Percentiles rank a stretch among this genome's conserved stretches.
Conservation (phyloP, 228 moss, liverwort and hornwort genomes). For the Sphagnum fallax region DNA sequence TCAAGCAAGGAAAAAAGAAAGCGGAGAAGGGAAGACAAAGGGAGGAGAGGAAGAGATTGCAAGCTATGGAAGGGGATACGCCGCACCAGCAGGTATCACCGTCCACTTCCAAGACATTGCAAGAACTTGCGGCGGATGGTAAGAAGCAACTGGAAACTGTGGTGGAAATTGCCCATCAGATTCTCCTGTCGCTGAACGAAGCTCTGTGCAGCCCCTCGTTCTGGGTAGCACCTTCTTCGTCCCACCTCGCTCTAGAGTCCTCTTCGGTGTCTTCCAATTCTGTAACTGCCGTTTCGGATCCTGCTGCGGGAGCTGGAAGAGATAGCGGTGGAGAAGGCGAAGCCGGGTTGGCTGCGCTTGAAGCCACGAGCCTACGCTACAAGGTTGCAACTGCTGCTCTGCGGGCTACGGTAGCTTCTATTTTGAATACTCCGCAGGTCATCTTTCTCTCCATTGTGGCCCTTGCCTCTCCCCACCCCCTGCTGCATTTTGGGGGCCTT, state of each 20-base stretch:
- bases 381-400: conserved; percentile 38
- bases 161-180: conserved; percentile 51
- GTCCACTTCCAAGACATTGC: conserved; percentile 14
- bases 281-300: neutral
- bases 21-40: neutral
- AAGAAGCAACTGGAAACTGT: conserved; percentile 44
- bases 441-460: neutral
- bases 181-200: conserved; percentile 36
- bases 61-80: conserved; percentile 36
- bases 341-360: conserved; percentile 40
- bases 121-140: conserved; percentile 36
- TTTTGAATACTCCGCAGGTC: conserved; percentile 31
- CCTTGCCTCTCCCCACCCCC: neutral
- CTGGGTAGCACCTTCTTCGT: conserved; percentile 49
- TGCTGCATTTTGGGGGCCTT: too few relatives aligned
- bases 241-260: neutral
- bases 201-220: conserved; percentile 45
- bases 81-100: conserved; percentile 4
- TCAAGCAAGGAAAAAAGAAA: too few relatives aligned
- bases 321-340: conserved; percentile 20
- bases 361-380: conserved; percentile 40
- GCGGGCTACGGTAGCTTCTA: conserved; percentile 43
- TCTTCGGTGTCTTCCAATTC: neutral
- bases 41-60: neutral
- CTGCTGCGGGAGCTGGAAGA: neutral